phyloP scores from a whole-genome alignment of 192 early-diverging fungal genomes.

The Coemansia sp. region DNA sequence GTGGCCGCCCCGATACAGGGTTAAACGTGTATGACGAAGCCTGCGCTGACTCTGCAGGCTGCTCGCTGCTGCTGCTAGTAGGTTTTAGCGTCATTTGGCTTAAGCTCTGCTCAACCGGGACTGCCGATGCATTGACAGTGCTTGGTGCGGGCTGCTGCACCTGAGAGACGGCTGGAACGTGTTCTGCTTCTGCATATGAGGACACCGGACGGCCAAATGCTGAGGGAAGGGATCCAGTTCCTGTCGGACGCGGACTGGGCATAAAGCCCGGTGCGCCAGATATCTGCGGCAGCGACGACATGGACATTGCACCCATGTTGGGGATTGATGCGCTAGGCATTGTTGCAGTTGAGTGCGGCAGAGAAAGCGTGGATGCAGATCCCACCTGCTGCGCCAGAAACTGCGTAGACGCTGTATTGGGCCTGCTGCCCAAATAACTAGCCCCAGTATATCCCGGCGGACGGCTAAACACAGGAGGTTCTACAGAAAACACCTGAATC shows the following conservation, averaged over 20 bases:
- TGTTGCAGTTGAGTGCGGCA: slow-evolving; percentile 16
- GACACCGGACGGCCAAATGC: slow-evolving; percentile 25
- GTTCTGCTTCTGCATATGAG: too few relatives aligned
- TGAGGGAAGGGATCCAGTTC: slow-evolving; percentile 11
- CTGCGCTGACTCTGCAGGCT: not conserved
- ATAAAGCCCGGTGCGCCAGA: slow-evolving; percentile 2
- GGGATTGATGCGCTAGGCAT: not conserved
- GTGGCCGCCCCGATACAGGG: slow-evolving; percentile 38
- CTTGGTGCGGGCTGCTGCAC: slow-evolving; percentile 3
- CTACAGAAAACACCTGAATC: slow-evolving; percentile 46
- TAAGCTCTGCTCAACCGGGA: not conserved
- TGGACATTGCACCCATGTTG: slow-evolving; percentile 8
- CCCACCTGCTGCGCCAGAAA: slow-evolving; percentile 9
- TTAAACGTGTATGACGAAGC: slow-evolving; percentile 29
- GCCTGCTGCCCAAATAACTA: slow-evolving; percentile 2
- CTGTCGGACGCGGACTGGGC: not conserved
- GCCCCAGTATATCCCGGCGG: slow-evolving; percentile 26
- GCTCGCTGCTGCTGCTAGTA: not conserved
- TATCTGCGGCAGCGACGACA: slow-evolving; percentile 23
- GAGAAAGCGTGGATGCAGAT: slow-evolving; percentile 25
- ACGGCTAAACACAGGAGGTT: slow-evolving; percentile 49
- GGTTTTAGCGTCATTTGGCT: not conserved
- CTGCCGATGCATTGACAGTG: slow-evolving; percentile 1
- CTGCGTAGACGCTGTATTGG: slow-evolving; percentile 1
- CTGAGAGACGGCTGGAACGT: too few relatives aligned